Base-by-base conservation (phyloP, 768 basidiomycete genomes). In the Boletales sp. region DNA sequence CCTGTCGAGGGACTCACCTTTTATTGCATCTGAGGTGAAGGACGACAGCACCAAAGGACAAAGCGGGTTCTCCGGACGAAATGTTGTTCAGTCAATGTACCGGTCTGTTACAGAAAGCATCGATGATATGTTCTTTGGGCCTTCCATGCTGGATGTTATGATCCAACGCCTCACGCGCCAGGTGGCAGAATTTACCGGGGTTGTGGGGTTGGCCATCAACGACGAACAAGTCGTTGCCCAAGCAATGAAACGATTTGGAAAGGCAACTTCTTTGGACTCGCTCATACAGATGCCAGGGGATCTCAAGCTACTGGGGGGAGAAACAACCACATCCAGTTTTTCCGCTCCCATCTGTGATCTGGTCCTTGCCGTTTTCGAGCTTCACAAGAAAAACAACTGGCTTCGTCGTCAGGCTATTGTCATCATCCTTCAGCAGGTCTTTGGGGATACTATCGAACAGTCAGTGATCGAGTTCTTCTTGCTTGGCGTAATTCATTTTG, bases 381-480 rank as follows among this genome's bases (percentile, higher is more conserved):
- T 98, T 15, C 85, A 97, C 70, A 93, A 91, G 76, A 86, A 90
- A 68, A 94, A 94, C 61, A 97, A 95, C 58, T 99, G 97, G 97
- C 74, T 98, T 24, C 78, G 95, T 45, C 76, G 91, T 17, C 97
- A 98, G 65, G 94, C 97, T 2, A 92, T 97, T 58, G 89, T 98
- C 13, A 91, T 98, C 45, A 94, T 98, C 51, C 71, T 98, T 44
- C 97, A 98, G 64, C 95, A 98, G 63, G 84, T 98, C 4, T 76
- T 99, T 3, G 95, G 94, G 11, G 90, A 90, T 13, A 97, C 97
- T 0, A 93, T 98, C 58, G 97, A 99, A 69, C 76, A 93, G 95
- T 95, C 46, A 59, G 80, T 66, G 0, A 29, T 29, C 30, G 27
- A 40, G 24, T 17, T 58, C 27, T 43, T 4, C 48, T 6, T 9